A percentile compares a stretch with the other conserved stretches of the same genome.
Conservation (phyloP, 805 yeast species). For the Danielia reshetovae region DNA sequence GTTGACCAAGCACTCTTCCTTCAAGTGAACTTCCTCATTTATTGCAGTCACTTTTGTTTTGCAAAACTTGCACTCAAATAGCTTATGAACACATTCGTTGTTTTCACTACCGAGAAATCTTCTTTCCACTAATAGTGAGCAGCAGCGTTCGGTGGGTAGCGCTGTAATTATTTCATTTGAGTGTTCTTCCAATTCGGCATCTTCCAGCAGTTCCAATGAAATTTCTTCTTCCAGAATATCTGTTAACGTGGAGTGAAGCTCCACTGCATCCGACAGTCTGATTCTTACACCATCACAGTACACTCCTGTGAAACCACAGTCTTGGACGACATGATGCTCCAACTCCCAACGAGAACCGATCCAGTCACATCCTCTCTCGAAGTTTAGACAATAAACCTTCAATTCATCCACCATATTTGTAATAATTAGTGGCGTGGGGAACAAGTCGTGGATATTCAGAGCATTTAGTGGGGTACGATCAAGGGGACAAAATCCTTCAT, state of each 20-base stretch:
- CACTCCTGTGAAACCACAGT: constrained; percentile 36
- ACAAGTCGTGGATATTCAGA: constrained; percentile 20
- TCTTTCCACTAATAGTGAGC: constrained; percentile 20
- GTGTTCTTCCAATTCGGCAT: constrained; percentile 6
- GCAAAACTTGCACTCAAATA: constrained; percentile 37
- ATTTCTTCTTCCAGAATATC: constrained; percentile 4
- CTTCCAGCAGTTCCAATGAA: constrained; percentile 12
- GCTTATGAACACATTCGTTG: constrained; percentile 36
- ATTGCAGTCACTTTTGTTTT: constrained; percentile 22
- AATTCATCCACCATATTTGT: constrained; percentile 61
- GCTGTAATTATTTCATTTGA: constrained; percentile 3
- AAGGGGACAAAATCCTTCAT: constrained; percentile 45
- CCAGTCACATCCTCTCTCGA: constrained; percentile 53
- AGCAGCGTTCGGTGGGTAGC: constrained; percentile 7
- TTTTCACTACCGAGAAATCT: constrained; percentile 12
- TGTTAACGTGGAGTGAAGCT: no score
- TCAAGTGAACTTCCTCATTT: constrained; percentile 31
- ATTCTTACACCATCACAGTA: constrained; percentile 24
- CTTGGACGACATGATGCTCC: constrained; percentile 41
- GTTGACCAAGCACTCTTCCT: constrained; percentile 37
- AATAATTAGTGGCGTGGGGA: constrained; percentile 56
- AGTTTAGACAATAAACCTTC: constrained; percentile 51
- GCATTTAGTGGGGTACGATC: constrained; percentile 50
- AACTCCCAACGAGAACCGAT: constrained; percentile 57
- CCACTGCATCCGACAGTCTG: constrained; percentile 2